Percentiles rank a stretch among this genome's conserved stretches.
These are phyloP conservation scores for Coleophoma cylindrospora DNA, from an alignment of 2,329 filamentous ascomycete species.

Conservation along the genomic window DNA sequence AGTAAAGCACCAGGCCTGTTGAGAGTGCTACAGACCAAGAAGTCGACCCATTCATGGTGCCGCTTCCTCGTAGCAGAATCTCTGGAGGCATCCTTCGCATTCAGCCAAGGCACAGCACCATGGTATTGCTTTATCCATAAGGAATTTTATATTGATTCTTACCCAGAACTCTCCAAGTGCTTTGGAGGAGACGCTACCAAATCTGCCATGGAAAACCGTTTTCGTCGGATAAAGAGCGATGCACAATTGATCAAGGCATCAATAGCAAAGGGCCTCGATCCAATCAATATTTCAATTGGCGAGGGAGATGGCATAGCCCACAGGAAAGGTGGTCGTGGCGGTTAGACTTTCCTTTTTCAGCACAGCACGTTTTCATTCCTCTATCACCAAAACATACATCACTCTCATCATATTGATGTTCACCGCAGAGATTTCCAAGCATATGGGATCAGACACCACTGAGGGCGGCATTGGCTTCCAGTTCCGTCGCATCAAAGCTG, in stretches of 20 bases:
- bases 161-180: constrained; percentile 13
- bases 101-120: too few species aligned
- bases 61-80: neutral
- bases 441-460: constrained; percentile 22
- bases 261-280: constrained; percentile 26
- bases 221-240: constrained; percentile 33
- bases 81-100: neutral
- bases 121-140: too few species aligned
- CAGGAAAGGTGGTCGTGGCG: constrained; percentile 4
- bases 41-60: constrained; percentile 10
- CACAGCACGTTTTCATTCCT: constrained; percentile 4
- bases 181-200: constrained; percentile 29
- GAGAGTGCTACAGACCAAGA: constrained; percentile 8
- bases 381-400: neutral
- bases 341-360: constrained; percentile 1
- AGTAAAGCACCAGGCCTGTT: neutral
- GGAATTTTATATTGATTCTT: constrained; percentile 11
- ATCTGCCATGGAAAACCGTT: constrained; percentile 31
- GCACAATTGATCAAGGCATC: constrained; percentile 29
- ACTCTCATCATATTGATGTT: neutral
- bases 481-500: constrained; percentile 28
- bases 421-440: constrained; percentile 4
- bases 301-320: constrained; percentile 5
- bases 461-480: constrained; percentile 26
- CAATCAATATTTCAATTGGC: constrained; percentile 25